Evolutionary conservation across 2,329 filamentous ascomycete genomes (phyloP).

Genomic region (Penicillium palitans): DNA sequence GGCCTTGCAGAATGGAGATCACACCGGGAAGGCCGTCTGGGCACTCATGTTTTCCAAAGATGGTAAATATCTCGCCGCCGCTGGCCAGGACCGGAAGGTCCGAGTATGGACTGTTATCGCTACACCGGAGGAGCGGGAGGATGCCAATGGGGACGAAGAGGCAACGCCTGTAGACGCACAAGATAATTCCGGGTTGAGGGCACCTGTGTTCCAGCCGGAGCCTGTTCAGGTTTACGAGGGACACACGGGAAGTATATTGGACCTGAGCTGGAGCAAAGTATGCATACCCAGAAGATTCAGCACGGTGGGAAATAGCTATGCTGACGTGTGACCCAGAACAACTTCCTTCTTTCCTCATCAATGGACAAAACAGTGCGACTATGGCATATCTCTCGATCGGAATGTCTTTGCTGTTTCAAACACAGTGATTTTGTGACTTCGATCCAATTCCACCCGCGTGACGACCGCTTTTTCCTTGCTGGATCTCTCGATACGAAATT

Average conservation of each 20-base stretch:
- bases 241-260: slow-evolving; percentile 81
- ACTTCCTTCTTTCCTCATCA: slow-evolving; percentile 89
- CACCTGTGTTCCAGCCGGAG: slow-evolving; percentile 82
- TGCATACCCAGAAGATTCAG: slow-evolving; percentile 5
- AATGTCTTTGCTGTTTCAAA: slow-evolving; percentile 91
- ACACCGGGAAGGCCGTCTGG: slow-evolving; percentile 73
- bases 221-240: slow-evolving; percentile 78
- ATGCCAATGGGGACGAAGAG: slow-evolving; percentile 70
- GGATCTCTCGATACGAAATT: slow-evolving; percentile 87
- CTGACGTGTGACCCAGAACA: slow-evolving; percentile 60
- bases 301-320: neutral
- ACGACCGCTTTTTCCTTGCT: slow-evolving; percentile 95
- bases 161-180: slow-evolving; percentile 49
- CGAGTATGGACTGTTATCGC: slow-evolving; percentile 87
- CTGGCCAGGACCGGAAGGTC: slow-evolving; percentile 81
- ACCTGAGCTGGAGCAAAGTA: slow-evolving; percentile 93
- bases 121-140: slow-evolving; percentile 73
- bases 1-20: slow-evolving; percentile 24
- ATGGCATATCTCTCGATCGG: slow-evolving; percentile 83
- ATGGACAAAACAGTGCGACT: slow-evolving; percentile 97
- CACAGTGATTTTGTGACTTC: slow-evolving; percentile 95
- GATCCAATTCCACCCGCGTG: slow-evolving; percentile 88
- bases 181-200: slow-evolving; percentile 67
- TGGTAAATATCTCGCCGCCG: slow-evolving; percentile 87
- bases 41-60: slow-evolving; percentile 90